Conservation (phyloP, 2,329 filamentous ascomycete genomes). For the Fusarium coffeatum region DNA sequence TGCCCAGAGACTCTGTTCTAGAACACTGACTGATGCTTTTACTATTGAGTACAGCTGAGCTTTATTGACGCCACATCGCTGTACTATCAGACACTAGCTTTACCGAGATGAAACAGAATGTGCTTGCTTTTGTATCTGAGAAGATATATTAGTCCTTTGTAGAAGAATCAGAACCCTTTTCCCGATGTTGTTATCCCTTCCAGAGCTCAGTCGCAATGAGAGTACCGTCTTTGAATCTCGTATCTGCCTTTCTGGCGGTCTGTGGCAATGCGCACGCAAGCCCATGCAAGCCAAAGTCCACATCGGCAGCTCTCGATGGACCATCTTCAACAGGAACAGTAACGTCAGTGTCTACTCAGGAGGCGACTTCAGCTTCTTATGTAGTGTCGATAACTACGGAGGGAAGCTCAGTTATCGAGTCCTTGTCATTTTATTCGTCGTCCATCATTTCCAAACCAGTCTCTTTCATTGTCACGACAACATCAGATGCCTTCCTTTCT, state of each 20-base stretch:
- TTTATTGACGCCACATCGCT: neutral
- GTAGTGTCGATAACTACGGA: neutral
- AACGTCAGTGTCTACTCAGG: neutral
- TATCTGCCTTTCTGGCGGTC: neutral
- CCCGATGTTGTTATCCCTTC: too few species aligned
- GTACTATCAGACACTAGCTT: fast-evolving
- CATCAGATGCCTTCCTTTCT: neutral
- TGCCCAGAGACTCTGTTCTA: too few species aligned
- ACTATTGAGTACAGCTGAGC: neutral
- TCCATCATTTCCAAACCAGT: neutral
- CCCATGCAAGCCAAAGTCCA: neutral
- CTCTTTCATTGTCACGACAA: neutral
- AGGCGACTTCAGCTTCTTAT: neutral
- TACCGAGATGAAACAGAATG: too few species aligned
- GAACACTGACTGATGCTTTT: too few species aligned
- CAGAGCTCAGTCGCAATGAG: neutral
- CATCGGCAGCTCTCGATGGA: neutral
- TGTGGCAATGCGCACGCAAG: neutral
- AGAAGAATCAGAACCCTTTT: too few species aligned
- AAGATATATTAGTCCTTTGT: too few species aligned
- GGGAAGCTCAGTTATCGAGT: neutral
- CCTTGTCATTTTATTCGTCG: neutral
- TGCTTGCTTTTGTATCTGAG: too few species aligned
- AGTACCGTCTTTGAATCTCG: neutral
- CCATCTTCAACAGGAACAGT: neutral